phyloP scores from a whole-genome alignment of 768 basidiomycete species.

The Rhodocollybia butyracea region DNA sequence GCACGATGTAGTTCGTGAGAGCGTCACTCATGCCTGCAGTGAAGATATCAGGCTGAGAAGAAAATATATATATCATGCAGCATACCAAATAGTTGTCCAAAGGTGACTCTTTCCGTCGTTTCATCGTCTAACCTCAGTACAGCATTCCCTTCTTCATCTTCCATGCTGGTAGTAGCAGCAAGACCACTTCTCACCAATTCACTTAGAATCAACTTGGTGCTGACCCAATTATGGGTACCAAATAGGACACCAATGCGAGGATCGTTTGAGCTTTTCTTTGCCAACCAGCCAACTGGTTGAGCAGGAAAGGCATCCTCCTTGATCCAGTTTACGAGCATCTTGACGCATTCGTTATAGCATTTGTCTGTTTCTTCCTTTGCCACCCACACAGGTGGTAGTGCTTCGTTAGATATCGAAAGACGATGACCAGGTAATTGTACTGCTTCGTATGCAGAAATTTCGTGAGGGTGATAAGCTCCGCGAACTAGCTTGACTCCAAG shows the following conservation, averaged over 20 bases:
- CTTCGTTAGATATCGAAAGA: conserved; percentile 55
- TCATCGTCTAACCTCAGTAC: conserved; percentile 43
- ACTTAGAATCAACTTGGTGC: conserved; percentile 57
- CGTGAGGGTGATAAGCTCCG: conserved; percentile 86
- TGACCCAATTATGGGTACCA: conserved; percentile 83
- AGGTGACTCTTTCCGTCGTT: conserved; percentile 61
- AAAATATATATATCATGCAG: neutral
- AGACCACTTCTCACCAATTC: conserved; percentile 58
- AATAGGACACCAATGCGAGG: conserved; percentile 79
- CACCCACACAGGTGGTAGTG: conserved; percentile 63
- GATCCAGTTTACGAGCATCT: conserved; percentile 53
- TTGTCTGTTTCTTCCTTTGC: conserved; percentile 70
- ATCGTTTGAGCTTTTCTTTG: neutral
- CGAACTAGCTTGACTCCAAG: conserved; percentile 92
- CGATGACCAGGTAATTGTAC: conserved; percentile 14
- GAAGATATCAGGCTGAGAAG: neutral
- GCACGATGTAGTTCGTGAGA: conserved; percentile 68
- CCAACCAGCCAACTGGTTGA: neutral
- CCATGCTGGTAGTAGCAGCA: conserved; percentile 26
- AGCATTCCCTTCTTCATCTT: conserved; percentile 20
- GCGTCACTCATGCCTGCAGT: conserved; percentile 82
- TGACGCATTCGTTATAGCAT: conserved; percentile 64
- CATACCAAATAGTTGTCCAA: conserved; percentile 85
- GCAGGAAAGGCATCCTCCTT: conserved; percentile 41
- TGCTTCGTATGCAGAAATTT: conserved; percentile 47